Evolutionary conservation across 495 filamentous ascomycete species (phyloP), one percentile per base, ranked within the genome.

Genomic region (Aspergillus sparsus): DNA sequence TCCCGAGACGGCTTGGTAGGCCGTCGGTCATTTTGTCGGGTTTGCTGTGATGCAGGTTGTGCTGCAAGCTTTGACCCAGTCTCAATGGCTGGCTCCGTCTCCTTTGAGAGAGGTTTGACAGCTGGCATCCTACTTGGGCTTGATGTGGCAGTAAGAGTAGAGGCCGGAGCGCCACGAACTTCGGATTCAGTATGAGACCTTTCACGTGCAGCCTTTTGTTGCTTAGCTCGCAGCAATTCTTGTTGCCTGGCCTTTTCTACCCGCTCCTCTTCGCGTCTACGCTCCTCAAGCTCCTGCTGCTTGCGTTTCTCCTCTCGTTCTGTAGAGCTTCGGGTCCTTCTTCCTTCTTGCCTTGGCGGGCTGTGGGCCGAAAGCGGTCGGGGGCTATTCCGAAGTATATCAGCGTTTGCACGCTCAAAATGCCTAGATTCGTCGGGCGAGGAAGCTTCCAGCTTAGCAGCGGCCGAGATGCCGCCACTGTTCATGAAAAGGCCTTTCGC

Each of bases 401-500:
- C 58, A 13, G 58, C 57, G 0, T 66, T 55, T 31, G 60, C 55
- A 27, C 60, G 62, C 5, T 67, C 63, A 5, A 62, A 58, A 51
- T 73, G 63, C 52, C 65, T 58, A 21, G 66, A 68, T 33, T 71
- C 65, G n/a, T 71, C 70, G 36, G 76, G 73, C 12, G 75, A 76
- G 6, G 82, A 83, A 11, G 76, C 74, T 58, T 88, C 85, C 49
- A 87, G 73, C 67, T 89, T 92, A 7, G 87, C 86, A 57, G 92
- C 87, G 21, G 89, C 89, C 66, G 87, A 91, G 49, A 89, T 79
- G 49, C 87, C 85, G 27, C 89, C 91, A 65, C 89, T 90, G 58
- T 86, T 93, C 13, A 87, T 88, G 60, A 96, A 88, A 45, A 95
- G 81, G 15, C 87, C 90, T 68, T 89, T 92, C 12, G 92, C 92